Evolutionary conservation across 1,284 basidiomycete genomes (phyloP), one percentile per base, ranked within the genome.

Genomic region (Leccinum angustisporum): DNA sequence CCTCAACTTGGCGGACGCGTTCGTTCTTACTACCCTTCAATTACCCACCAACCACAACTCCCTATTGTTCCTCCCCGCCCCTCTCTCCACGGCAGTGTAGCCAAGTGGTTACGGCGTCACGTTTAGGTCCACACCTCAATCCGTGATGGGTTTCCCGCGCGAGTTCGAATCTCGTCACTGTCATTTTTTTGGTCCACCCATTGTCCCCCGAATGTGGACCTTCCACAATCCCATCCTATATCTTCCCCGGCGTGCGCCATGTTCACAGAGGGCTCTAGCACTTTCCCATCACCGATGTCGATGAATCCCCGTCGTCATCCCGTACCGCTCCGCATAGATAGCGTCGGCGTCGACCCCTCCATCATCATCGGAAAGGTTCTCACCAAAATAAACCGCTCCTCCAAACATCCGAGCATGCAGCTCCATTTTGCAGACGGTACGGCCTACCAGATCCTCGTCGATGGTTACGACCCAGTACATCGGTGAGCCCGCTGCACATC

Each of bases 151-250:
- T 80, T 79, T 80, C 72, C 81, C 82, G 79, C 81, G 81, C 82
- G 81, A 83, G 81, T 82, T 82, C 81, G 81, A 82, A 83, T 83
- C 81, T 83, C 81, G 82, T 83, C 81, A 83, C 80, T 81, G 80
- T 81, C 80, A 81, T 53, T 25, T 59, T 65, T 75, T 71, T 69
- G 65, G 65, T 61, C 46, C 14, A 10, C 1, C 31, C 48, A 67
- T 69, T 63, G 66, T 66, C 59, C 61, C 61, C 57, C 18, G 1
- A 27, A 30, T 56, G 63, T 69, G 62, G 63, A 56, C 43, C 56
- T 6, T 30, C 58, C 61, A 60, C 58, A n/a, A 9, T n/a, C 7
- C 1, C 34, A 56, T 1, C 43, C 54, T 56, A 67, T 68, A 68
- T 51, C 25, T 43, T 9, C 13, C 8, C 38, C 38, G 0, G 0